Evolutionary conservation across 2,329 filamentous ascomycete genomes (phyloP).

Genomic region (Fonsecaea erecta): DNA sequence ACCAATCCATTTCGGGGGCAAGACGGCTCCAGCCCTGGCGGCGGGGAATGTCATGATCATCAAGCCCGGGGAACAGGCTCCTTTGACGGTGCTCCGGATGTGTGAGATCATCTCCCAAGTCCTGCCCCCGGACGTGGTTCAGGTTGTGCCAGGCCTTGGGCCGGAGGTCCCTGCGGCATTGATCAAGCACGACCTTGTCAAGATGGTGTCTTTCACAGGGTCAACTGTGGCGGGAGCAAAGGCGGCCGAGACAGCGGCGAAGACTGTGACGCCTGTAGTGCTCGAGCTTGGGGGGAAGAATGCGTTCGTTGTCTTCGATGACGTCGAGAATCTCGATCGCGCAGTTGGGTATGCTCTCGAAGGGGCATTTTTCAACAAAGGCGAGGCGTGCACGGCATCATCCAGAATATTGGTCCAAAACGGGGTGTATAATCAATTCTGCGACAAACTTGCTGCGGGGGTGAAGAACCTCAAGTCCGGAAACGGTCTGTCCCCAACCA

Average conservation of each 20-base stretch:
- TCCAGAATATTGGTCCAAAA: constrained; percentile 31
- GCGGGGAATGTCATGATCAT: constrained; percentile 46
- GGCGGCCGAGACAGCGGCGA: constrained; percentile 70
- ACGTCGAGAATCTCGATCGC: constrained; percentile 70
- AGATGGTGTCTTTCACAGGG: constrained; percentile 81
- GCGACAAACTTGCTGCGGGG: constrained; percentile 24
- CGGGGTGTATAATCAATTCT: constrained; percentile 28
- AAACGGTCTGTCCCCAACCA: constrained; percentile 21
- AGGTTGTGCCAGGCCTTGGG: constrained; percentile 62
- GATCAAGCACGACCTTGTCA: constrained; percentile 64
- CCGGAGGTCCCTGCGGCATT: constrained; percentile 56
- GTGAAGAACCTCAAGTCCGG: constrained; percentile 26
- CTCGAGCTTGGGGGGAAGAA: constrained; percentile 85
- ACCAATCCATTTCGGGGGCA: constrained; percentile 50
- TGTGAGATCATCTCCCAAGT: constrained; percentile 42
- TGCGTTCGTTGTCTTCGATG: constrained; percentile 75
- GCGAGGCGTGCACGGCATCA: constrained; percentile 32
- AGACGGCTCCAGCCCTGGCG: constrained; percentile 43
- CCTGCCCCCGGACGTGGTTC: constrained; percentile 42
- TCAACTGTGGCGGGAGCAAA: constrained; percentile 72
- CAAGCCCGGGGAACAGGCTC: constrained; percentile 44
- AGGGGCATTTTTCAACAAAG: constrained; percentile 34
- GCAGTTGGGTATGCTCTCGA: constrained; percentile 57
- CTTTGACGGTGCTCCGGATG: constrained; percentile 41
- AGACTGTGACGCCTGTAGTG: constrained; percentile 76